Evolutionary conservation across 2,329 filamentous ascomycete species (phyloP), one percentile per base, ranked within the genome.

Genomic region (Dactylellina sp.): DNA sequence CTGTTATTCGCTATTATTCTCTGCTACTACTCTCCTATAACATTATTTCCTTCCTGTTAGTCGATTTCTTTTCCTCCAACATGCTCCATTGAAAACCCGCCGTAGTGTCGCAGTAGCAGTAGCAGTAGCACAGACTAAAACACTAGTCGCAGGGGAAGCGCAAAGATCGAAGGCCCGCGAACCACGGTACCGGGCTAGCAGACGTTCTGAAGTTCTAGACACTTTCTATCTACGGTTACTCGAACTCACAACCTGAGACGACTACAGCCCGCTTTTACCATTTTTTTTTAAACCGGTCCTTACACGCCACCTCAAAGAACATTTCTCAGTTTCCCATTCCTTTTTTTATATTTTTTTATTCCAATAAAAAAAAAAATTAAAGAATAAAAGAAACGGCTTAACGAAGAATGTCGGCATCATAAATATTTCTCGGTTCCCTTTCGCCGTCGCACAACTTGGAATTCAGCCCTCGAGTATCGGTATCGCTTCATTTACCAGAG

Each of bases 141-240:
- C 20, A 37, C 16, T 35, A 40, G n/a, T 57, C 20, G 20, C 49
- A 64, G 40, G 39, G 49, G 39, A 64, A 47, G 25, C 32, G 20
- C 14, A 46, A 25, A 62, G 28, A 44, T 12, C 11, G 20, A 52
- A 39, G 35, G 35, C 7, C 32, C 42, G 12, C 14, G 2, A 28
- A 16, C 47, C 35, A 55, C 24, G 3, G 46, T 16, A 47, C 9
- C 12, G 12, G 7, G 16, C n/a, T 5, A 47, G 16, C 18, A 47
- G n/a, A 11, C 12, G 44, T 55, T 53, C 40, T 39, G 24, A 25
- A 32, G 35, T 42, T 53, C 39, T 55, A 22, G 35, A 53, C 50
- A 65, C 62, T 57, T 57, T 57, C 62, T 65, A 42, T 65, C 62
- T 65, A 57, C 42, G 61, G 61, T 57, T 49, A 56, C 52, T 57